These are phyloP conservation scores for Zelonia costaricensis DNA, from an alignment of 208 protist genomes.

Conservation along the genomic window DNA sequence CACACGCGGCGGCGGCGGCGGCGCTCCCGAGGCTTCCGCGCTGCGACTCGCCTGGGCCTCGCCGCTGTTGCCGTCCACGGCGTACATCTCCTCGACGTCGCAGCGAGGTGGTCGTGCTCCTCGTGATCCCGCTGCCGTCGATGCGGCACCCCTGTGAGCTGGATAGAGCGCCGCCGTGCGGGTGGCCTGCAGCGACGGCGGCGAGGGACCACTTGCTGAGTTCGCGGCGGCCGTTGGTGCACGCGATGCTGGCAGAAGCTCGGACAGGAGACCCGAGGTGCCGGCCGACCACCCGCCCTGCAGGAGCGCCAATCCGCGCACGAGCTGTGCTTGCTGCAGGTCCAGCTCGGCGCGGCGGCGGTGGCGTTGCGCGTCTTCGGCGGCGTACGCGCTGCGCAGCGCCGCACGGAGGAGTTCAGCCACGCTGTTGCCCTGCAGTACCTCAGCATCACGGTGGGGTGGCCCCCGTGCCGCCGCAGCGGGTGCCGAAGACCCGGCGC, in stretches of 20 bases:
- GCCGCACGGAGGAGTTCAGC: conserved; percentile 17
- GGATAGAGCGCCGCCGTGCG: neutral
- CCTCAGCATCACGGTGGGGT: no score
- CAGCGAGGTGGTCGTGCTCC: neutral
- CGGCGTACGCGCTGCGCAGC: conserved; percentile 20
- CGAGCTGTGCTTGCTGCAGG: conserved; percentile 8
- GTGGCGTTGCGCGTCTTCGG: conserved; percentile 20
- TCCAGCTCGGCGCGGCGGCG: conserved; percentile 9
- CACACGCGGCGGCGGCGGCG: neutral
- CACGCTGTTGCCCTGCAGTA: neutral
- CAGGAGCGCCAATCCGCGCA: conserved; percentile 3
- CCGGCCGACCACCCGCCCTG: neutral
- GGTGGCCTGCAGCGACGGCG: no score
- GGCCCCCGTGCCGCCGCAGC: no score
- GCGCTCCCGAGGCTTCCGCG: no score
- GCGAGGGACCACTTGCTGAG: no score
- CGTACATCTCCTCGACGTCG: neutral
- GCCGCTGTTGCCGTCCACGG: neutral
- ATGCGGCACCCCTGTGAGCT: neutral
- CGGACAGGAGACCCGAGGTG: no score
- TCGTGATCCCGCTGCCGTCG: neutral
- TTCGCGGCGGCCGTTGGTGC: no score
- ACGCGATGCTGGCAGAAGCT: neutral
- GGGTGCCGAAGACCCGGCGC: no score
- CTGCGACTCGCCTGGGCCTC: neutral